phyloP scores from a whole-genome alignment of 176 grass and related monocot species.

The Aegilops sharonensis region DNA sequence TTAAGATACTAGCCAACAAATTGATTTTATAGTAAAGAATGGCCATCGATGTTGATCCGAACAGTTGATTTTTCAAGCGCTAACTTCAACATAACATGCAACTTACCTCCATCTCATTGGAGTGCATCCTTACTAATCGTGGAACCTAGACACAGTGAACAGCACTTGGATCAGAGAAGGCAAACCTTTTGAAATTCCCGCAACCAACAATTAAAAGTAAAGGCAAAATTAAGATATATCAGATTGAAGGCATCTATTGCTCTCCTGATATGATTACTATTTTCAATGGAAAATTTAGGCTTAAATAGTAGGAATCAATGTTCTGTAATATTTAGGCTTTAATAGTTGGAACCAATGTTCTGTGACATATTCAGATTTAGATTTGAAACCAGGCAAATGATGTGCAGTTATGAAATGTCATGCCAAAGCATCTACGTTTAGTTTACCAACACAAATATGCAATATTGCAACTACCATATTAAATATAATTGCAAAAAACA shows the following conservation, averaged over 20 bases:
- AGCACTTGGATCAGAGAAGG: constrained; percentile 27
- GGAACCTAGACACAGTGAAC: constrained; percentile 61
- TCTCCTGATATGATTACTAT: constrained; percentile 12
- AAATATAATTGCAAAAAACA: not conserved
- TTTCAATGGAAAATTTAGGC: not conserved
- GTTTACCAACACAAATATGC: not conserved
- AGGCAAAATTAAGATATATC: constrained; percentile 5
- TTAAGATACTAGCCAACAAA: constrained; percentile 10
- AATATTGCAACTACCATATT: not conserved
- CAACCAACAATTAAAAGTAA: constrained; percentile 12
- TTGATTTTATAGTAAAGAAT: not conserved
- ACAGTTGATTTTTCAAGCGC: not conserved
- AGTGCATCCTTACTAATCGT: constrained; percentile 96
- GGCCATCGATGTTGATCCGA: not conserved
- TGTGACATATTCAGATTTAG: not conserved
- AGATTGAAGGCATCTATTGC: not conserved
- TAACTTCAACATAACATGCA: not conserved
- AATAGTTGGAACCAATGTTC: not conserved
- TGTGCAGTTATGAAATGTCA: not conserved
- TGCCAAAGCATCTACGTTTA: not conserved
- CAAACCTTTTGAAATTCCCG: not conserved
- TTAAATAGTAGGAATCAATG: not conserved
- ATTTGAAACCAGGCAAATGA: not conserved
- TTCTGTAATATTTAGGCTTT: not conserved
- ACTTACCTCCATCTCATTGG: constrained; percentile 97